These are phyloP conservation scores for Castanea sativa DNA, from an alignment of 306 rosid genomes.

Conservation along the genomic window DNA sequence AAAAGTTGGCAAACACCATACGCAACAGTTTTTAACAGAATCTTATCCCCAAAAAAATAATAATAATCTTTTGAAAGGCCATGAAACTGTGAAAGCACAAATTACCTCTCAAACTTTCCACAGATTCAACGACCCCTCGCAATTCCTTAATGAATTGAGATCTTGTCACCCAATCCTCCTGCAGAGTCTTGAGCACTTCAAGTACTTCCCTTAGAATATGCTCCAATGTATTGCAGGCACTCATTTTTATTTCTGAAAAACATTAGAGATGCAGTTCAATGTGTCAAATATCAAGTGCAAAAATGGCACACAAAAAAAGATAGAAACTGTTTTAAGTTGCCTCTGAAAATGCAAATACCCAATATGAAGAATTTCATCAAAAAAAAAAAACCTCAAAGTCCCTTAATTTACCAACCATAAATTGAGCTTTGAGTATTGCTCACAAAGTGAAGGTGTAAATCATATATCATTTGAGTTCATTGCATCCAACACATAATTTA, in stretches of 20 bases:
- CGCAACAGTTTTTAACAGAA: slow-evolving; percentile 7
- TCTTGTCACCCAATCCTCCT: slow-evolving; percentile 54
- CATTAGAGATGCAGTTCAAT: background rate
- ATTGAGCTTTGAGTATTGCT: background rate
- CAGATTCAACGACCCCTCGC: slow-evolving; percentile 37
- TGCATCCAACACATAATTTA: background rate
- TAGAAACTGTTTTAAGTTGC: slow-evolving; percentile 11
- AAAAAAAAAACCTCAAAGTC: slow-evolving; percentile 6
- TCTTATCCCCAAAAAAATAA: background rate
- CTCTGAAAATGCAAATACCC: background rate
- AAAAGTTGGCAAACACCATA: background rate
- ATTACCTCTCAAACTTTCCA: slow-evolving; percentile 64
- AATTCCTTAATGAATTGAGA: slow-evolving; percentile 47
- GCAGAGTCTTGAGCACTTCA: slow-evolving; percentile 41
- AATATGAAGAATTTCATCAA: background rate
- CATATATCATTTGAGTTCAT: background rate
- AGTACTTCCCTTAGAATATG: slow-evolving; percentile 48
- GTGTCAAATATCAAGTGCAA: slow-evolving; percentile 7
- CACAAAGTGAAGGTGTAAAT: background rate
- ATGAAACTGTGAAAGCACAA: slow-evolving; percentile 11
- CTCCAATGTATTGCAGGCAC: slow-evolving; percentile 35
- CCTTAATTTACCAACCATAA: background rate
- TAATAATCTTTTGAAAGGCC: background rate
- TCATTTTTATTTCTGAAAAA: slow-evolving; percentile 41
- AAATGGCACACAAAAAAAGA: slow-evolving; percentile 18